Evolutionary conservation across 495 filamentous ascomycete genomes (phyloP), one percentile per base, ranked within the genome.

Genomic region (Cairneyella variabilis): DNA sequence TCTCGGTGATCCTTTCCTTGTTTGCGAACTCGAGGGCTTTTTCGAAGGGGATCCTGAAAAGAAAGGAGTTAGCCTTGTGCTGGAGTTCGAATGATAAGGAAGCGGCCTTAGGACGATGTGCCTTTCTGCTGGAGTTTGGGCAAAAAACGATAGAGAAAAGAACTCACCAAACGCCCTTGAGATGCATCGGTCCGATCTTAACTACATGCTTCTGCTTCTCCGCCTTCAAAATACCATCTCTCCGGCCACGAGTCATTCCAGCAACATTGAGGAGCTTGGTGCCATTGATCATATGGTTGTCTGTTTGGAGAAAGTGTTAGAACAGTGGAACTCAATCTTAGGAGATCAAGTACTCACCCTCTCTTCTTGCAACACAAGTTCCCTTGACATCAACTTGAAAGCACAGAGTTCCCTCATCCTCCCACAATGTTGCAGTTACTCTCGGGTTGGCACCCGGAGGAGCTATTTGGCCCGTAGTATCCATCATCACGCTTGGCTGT

Each of bases 201-300:
- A 98, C 93, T 8, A 98, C 93, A 69, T 96, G 90, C 18, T 92
- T 82, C 20, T 89, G 79, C 69, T 98, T 97, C 66, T 97, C 93
- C 69, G 90, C 96, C 72, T 98, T 98, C 34, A 98, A 71, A 54
- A 98, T 98, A 38, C 93, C 93, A 66, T 98, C 93, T 58, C 93
- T 83, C 40, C 93, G 86, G 39, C 93, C 93, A 58, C 93, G 83
- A 20, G 93, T 98, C 93, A 98, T 98, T 1, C 92, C 91, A 18
- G 93, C 93, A 17, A 98, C 93, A 56, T 98, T 98, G 34, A 98
- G 74, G 43, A 98, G 73, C 68, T 98, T 98, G 3, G 93, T 98
- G 8, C 93, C 93, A 62, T 98, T 98, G 71, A 98, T 96, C 91
- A 98, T 96, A 59, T 93, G 88, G 65, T 98, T 98, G 60, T 98